Evolutionary conservation across 441 rosid species (phyloP), one percentile per base, ranked within the genome.

Genomic region (Omphalea diandra): DNA sequence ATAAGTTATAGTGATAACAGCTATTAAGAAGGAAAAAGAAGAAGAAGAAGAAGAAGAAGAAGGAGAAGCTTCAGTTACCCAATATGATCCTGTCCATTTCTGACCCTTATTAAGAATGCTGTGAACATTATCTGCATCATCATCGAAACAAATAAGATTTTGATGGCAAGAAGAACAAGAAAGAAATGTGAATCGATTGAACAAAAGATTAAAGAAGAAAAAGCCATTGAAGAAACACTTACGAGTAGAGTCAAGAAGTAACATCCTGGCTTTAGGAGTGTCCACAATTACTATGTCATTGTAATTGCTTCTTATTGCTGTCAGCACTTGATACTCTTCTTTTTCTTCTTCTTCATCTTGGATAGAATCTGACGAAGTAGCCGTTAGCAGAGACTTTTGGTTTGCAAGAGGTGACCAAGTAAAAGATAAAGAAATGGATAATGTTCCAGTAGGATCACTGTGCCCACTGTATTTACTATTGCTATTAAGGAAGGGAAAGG

Each of bases 201-300:
- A 53, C 8, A 54, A 27, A 52, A 52, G 20, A 52, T 24, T 22
- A 6, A 41, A 9, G 36, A 61, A 0, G 18, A 3, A 8, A 50
- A 50, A 53, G 59, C 17, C 15, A 20, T 26, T 17, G 10, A 15
- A 1, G 5, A 14, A 18, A 27, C 11, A 56, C 68, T 62, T 69
- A 89, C 92, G 77, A 71, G 98, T 84, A 33, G 92, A 85, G 68
- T 93, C 98, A 62, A 93, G 90, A 63, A 90, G 92, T 49, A 93
- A 85, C 78, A 89, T 78, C 78, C 92, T 84, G 29, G 88, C 76
- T 58, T 73, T 69, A 36, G 78, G 68, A 65, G 89, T 84, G 73
- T 90, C 97, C 1, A 90, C 86, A 7, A 93, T 86, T 38, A 83
- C 65, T 72, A 93, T 89, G 74, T 93, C 91, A 74, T 93, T 90